Base-by-base conservation (phyloP, 2,329 filamentous ascomycete species). In the Sarocladiaceae sp. region DNA sequence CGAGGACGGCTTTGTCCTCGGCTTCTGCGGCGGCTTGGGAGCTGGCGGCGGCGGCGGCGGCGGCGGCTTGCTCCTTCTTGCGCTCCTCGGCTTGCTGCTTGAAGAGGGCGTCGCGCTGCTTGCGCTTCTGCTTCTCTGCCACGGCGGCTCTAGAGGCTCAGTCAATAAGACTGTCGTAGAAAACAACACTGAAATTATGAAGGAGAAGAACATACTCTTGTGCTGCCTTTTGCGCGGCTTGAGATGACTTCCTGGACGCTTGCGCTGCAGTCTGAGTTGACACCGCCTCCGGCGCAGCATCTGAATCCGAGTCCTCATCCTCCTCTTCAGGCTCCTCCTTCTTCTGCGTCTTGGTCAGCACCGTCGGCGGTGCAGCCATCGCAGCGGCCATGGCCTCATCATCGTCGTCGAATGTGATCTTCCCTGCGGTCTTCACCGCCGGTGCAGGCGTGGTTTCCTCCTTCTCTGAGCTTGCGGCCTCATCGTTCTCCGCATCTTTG, bases 231-330 rank as follows among this genome's bases (percentile, higher is more conserved):
- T 69, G 65, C 29, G 69, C 68, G 12, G 65, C 68, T 48, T 72
- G 65, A 1, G 67, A 64, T 3, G 69, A 67, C 51, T 71, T 66
- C 48, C 69, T 66, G 18, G 66, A 62, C 47, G 71, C 63, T 12
- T 63, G 66, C 1, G 73, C 74, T 3, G 69, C 73, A 39, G 66
- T 65, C 11, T 62, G 58, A 1, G 74, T 74, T 1, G 76, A 79
- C n/a, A 80, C 68, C 3, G 73, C 76, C 58, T 80, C 77, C 7
- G 76, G 76, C 0, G 75, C 75, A 39, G 73, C 75, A 43, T 79
- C 74, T 33, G 76, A 72, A 35, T 76, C 73, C 33, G 69, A 70
- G 10, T 66, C 65, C 3, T 68, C 67, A 2, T 64, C 64, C 3
- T 65, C 61, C 3, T 58, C 53, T 13, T 58, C 55, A 1, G 52